A percentile compares a stretch with the other conserved stretches of the same genome.
Evolutionary conservation across 73 alveolate species (phyloP).

Genomic region (Paramecium bursaria): DNA sequence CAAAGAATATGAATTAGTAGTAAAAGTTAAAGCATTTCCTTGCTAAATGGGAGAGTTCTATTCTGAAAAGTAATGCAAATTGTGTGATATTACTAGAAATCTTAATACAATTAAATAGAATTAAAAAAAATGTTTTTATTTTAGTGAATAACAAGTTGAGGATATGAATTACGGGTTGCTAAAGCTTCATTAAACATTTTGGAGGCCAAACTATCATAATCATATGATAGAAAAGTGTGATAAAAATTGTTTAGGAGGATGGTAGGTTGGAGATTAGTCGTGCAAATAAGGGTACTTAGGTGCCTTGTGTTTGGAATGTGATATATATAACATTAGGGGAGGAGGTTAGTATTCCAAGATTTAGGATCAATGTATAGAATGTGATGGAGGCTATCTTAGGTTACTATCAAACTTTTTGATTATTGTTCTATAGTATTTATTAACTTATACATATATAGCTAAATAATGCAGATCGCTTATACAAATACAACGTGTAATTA

Average conservation of each 20-base stretch:
- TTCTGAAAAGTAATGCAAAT: background rate
- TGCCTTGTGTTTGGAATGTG: slow-evolving; percentile 43
- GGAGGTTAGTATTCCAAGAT: background rate
- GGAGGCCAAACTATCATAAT: slow-evolving; percentile 46
- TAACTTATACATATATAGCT: no score
- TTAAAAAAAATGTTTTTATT: background rate
- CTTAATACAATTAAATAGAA: background rate
- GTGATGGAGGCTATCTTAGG: no score
- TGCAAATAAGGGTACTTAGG: slow-evolving; percentile 9
- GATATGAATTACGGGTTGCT: slow-evolving; percentile 6
- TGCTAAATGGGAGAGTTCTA: slow-evolving; percentile 54
- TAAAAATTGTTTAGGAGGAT: slow-evolving; percentile 14
- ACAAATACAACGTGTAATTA: no score
- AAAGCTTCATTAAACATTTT: slow-evolving; percentile 19
- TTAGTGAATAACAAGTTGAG: background rate
- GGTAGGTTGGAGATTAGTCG: slow-evolving; percentile 43
- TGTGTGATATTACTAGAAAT: background rate
- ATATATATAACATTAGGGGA: slow-evolving; percentile 18
- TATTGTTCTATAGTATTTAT: no score
- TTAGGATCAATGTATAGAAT: no score
- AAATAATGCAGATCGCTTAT: no score
- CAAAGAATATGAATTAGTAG: no score
- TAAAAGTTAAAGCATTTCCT: no score
- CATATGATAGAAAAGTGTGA: background rate
- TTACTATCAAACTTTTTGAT: no score